Evolutionary conservation across 805 yeast species (phyloP).

Genomic region (Tetrapisispora fleetii): DNA sequence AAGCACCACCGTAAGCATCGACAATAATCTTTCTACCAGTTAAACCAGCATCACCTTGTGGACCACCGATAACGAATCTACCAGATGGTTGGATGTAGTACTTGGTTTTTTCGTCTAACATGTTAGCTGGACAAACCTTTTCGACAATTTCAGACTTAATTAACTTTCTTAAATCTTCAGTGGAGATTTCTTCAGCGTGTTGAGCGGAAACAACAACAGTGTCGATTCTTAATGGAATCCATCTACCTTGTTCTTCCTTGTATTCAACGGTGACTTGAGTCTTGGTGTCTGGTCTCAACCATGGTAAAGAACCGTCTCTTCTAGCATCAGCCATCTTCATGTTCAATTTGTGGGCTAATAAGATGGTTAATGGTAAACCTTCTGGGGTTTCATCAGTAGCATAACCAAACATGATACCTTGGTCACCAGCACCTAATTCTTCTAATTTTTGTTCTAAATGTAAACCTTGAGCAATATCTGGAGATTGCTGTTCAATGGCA

Average conservation of each 20-base stretch:
- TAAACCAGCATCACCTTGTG: constrained; percentile 99
- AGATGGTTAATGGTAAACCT: constrained; percentile 87
- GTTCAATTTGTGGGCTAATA: constrained; percentile 92
- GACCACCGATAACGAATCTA: constrained; percentile 99
- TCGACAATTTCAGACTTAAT: constrained; percentile 72
- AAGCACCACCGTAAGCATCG: constrained; percentile 99
- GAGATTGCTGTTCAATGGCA: constrained; percentile 98
- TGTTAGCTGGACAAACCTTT: constrained; percentile 83
- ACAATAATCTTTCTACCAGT: constrained; percentile 99
- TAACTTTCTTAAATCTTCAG: constrained; percentile 81
- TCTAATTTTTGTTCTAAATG: constrained; percentile 93
- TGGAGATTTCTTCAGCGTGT: constrained; percentile 92
- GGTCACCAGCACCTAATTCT: constrained; percentile 99
- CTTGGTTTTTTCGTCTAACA: constrained; percentile 88
- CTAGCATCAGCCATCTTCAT: constrained; percentile 95
- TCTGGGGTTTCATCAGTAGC: constrained; percentile 99
- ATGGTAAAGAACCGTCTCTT: constrained; percentile 85
- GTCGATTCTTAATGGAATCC: constrained; percentile 91
- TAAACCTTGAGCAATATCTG: constrained; percentile 98
- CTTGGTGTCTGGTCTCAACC: constrained; percentile 99
- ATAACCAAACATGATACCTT: constrained; percentile 99
- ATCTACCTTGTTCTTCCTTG: constrained; percentile 89
- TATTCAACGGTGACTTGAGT: constrained; percentile 98
- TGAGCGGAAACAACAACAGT: constrained; percentile 96
- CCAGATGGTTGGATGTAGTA: constrained; percentile 99